phyloP scores from a whole-genome alignment of 257 asterid genomes.

The Fraxinus excelsior region DNA sequence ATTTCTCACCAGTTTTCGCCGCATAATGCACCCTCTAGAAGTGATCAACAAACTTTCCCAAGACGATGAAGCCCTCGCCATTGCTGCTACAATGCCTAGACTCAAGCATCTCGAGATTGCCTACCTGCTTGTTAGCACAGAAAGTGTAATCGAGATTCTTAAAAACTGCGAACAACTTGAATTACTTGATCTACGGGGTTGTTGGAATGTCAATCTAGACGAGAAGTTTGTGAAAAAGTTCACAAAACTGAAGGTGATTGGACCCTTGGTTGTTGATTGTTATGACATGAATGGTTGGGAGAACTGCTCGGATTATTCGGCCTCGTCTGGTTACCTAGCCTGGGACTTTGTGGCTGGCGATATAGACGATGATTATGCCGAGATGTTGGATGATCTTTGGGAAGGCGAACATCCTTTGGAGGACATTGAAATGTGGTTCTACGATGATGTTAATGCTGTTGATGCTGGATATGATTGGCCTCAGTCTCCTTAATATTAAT shows the following conservation, averaged over 20 bases:
- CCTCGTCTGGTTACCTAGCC: slow-evolving; percentile 60
- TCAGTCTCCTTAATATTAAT: slow-evolving; percentile 52
- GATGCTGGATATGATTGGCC: slow-evolving; percentile 84
- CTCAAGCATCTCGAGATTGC: slow-evolving; percentile 86
- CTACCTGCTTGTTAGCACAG: slow-evolving; percentile 64
- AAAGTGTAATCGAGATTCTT: slow-evolving; percentile 55
- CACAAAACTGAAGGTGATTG: slow-evolving; percentile 52
- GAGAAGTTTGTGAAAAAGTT: slow-evolving; percentile 51
- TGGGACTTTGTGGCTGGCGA: slow-evolving; percentile 74
- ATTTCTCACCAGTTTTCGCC: slow-evolving; percentile 53
- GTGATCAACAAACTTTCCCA: slow-evolving; percentile 62
- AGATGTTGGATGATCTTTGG: slow-evolving; percentile 47
- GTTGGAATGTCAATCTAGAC: slow-evolving; percentile 75
- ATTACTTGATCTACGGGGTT: slow-evolving; percentile 73
- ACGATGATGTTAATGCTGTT: slow-evolving; percentile 52
- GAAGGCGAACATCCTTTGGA: slow-evolving; percentile 54
- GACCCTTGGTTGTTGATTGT: slow-evolving; percentile 60
- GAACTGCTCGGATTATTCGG: slow-evolving; percentile 62
- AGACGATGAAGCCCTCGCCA: slow-evolving; percentile 78
- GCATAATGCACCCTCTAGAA: slow-evolving; percentile 76
- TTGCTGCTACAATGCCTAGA: slow-evolving; percentile 69
- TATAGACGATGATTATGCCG: slow-evolving; percentile 42
- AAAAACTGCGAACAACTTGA: slow-evolving; percentile 60
- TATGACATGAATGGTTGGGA: slow-evolving; percentile 65
- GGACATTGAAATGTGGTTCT: slow-evolving; percentile 67